phyloP scores from a whole-genome alignment of 257 asterid species.

The Petunia secreta region DNA sequence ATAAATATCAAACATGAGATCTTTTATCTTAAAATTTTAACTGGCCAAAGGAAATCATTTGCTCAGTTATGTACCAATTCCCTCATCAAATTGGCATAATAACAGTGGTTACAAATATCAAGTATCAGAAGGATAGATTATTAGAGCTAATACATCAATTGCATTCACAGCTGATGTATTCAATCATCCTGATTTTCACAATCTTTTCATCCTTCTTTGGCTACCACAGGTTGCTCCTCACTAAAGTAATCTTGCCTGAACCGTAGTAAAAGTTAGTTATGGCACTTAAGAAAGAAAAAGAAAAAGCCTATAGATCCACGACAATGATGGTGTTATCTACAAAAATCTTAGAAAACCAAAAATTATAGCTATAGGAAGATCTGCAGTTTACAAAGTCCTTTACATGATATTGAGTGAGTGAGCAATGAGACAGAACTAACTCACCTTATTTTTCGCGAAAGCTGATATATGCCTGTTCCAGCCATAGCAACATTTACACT shows the following conservation, averaged over 20 bases:
- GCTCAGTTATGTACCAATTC: not conserved
- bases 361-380: not conserved
- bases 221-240: constrained; percentile 62
- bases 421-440: constrained; percentile 24
- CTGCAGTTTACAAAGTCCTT: not conserved
- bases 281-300: not conserved
- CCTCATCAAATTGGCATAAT: not conserved
- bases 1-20: no score
- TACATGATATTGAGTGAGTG: not conserved
- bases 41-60: not conserved
- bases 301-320: not conserved
- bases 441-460: constrained; percentile 71
- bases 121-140: not conserved
- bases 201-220: constrained; percentile 59
- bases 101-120: not conserved
- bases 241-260: constrained; percentile 73
- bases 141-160: not conserved
- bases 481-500: constrained; percentile 94
- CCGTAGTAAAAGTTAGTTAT: constrained; percentile 11
- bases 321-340: not conserved
- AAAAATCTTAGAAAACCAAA: not conserved
- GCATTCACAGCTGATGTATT: constrained; percentile 7
- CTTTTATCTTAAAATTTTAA: no score
- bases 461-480: constrained; percentile 86
- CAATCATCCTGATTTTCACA: not conserved